Evolutionary conservation across 441 rosid species (phyloP), one percentile per base, ranked within the genome.

Genomic region (Daphne laureola): DNA sequence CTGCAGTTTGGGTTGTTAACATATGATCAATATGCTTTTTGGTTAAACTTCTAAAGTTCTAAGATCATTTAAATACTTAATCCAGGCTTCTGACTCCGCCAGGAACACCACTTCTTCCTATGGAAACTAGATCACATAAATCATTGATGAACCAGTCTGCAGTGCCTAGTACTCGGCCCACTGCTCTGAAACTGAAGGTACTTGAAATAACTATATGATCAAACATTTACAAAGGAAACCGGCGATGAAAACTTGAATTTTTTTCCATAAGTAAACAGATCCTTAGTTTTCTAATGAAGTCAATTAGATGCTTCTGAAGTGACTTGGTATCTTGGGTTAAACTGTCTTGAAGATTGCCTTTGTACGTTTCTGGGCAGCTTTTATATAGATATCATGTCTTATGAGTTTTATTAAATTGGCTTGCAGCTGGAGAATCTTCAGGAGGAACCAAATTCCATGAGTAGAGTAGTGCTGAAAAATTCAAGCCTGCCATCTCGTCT

Each of bases 11-110:
- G n/a, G 38, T 47, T 12, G n/a, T 45, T 48, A 35, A 4, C 49
- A 35, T 47, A 18, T 57, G 12, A 38, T 36, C 36, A 15, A 21
- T 14, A 36, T 6, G 25, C 23, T 36, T 7, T 5, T 31, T 57
- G 47, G 53, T 57, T 17, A 47, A 17, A 35, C 38, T 57, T 13
- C 51, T 43, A 17, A 17, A 43, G 43, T 43, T 17, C 42, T 52
- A 41, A 60, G 16, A 51, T 45, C 25, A 60, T 42, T 18, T 43
- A 43, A 57, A 44, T 46, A 53, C 57, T 57, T 42, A 41, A 53
- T 68, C 23, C 83, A 90, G 97, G 97, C 87, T 90, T 57, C 81
- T 87, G 53, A 78, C 96, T 45, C 95, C 89, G 44, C 97, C 95
- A n/a, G 78, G 77, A 43, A 86, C 86, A 7, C 75, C 84, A 13